Evolutionary conservation across 2,329 filamentous ascomycete genomes (phyloP), one percentile per base, ranked within the genome.

Genomic region (Passalora sequoiae): DNA sequence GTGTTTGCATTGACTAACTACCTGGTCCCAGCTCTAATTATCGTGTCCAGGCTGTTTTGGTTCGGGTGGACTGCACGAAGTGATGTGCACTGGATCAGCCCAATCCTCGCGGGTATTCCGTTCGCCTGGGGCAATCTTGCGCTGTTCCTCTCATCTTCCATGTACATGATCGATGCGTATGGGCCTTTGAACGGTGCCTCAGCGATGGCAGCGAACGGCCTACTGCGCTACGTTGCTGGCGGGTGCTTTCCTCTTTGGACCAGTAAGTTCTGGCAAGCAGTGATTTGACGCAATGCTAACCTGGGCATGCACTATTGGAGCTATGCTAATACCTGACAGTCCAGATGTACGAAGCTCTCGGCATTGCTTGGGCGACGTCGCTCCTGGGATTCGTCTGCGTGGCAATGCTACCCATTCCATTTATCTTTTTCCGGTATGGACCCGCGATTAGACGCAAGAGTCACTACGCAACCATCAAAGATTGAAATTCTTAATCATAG

Each of bases 151-250:
- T 49, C 53, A 17, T 50, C 50, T 1, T 42, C 46, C 6, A 38
- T 56, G n/a, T 82, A 80, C 53, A 67, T 72, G 1, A 64, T 73
- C 5, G 79, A 83, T 53, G 71, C 72, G 0, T 83, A 49, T 52
- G 69, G 74, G 3, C 69, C 74, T 0, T 65, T 69, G 10, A 72
- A 75, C 7, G 72, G 78, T 0, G 78, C 80, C 0, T 80, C 74
- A 45, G 77, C 77, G 0, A 65, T 76, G 37, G 77, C 75, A 5
- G 80, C 80, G 1, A 83, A 81, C 47, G 72, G 74, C 1, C 63
- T 83, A 8, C 0, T 33, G 38, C 29, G 49, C 24, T 49, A 57
- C 16, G 31, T 41, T 19, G 21, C 47, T 19, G 46, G 46, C 20
- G 47, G 24, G 4, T 48, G 45, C 15, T 51, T 51, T 31, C 53